Evolutionary conservation across 1,284 basidiomycete genomes (phyloP).

Genomic region (Tilletia horrida): DNA sequence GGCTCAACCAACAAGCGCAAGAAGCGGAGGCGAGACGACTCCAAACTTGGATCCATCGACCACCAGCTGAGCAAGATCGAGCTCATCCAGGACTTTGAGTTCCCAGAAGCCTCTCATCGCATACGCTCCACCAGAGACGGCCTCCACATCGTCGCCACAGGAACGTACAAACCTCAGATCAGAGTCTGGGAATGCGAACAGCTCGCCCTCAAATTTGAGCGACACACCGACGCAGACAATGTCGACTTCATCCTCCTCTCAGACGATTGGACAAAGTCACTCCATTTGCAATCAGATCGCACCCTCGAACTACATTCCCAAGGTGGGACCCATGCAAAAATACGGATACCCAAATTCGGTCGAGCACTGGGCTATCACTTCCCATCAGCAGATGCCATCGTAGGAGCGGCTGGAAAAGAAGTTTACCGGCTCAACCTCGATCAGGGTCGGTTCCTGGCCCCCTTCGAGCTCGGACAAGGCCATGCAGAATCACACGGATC

Average conservation of each 20-base stretch:
- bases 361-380: slow-evolving; percentile 86
- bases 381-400: slow-evolving; percentile 73
- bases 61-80: slow-evolving; percentile 20
- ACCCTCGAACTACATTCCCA: slow-evolving; percentile 92
- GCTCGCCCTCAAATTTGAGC: slow-evolving; percentile 71
- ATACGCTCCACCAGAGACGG: slow-evolving; percentile 89
- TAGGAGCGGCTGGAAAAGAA: slow-evolving; percentile 75
- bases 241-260: slow-evolving; percentile 95
- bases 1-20: slow-evolving; percentile 53
- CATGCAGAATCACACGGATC: slow-evolving; percentile 26
- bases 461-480: slow-evolving; percentile 36
- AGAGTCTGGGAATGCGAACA: slow-evolving; percentile 92
- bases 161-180: slow-evolving; percentile 97
- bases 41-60: slow-evolving; percentile 29
- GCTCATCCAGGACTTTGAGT: slow-evolving; percentile 78
- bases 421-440: slow-evolving; percentile 92
- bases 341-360: slow-evolving; percentile 90
- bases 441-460: slow-evolving; percentile 75
- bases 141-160: slow-evolving; percentile 85
- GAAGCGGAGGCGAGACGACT: slow-evolving; percentile 39
- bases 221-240: slow-evolving; percentile 93
- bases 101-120: slow-evolving; percentile 90
- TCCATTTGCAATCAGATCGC: slow-evolving; percentile 94
- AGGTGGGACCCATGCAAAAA: slow-evolving; percentile 83
- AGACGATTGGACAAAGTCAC: slow-evolving; percentile 98